These are phyloP conservation scores for Cunninghamia lanceolata DNA, from an alignment of 75 land plant species.

Conservation along the genomic window DNA sequence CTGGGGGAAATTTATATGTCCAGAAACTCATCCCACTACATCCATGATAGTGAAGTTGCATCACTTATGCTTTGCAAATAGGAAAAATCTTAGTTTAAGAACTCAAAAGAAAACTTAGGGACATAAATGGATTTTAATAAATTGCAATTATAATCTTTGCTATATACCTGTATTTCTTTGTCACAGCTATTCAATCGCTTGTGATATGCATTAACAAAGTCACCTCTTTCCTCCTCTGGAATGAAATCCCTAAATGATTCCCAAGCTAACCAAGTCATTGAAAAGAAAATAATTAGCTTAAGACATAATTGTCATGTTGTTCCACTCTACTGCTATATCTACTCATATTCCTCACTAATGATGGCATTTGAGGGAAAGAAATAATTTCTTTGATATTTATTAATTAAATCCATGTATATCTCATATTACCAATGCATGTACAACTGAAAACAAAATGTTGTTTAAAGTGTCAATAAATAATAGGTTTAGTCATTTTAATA, in stretches of 20 bases:
- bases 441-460: neutral
- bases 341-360: neutral
- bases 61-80: neutral
- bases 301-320: neutral
- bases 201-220: conserved; percentile 71
- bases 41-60: neutral
- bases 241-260: conserved; percentile 91
- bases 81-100: neutral
- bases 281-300: conserved; percentile 6
- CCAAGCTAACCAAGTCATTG: conserved; percentile 62
- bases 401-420: neutral
- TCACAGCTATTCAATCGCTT: conserved; percentile 79
- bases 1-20: neutral
- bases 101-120: neutral
- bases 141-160: neutral
- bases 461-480: neutral
- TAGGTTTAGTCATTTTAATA: neutral
- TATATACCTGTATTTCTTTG: conserved; percentile 61
- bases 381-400: neutral
- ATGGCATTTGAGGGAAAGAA: neutral
- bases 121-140: neutral
- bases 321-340: neutral
- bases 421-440: neutral
- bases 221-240: conserved; percentile 75
- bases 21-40: neutral